Evolutionary conservation across 2,329 filamentous ascomycete genomes (phyloP), one percentile per base, ranked within the genome.

Genomic region (Akanthomyces lecanii): DNA sequence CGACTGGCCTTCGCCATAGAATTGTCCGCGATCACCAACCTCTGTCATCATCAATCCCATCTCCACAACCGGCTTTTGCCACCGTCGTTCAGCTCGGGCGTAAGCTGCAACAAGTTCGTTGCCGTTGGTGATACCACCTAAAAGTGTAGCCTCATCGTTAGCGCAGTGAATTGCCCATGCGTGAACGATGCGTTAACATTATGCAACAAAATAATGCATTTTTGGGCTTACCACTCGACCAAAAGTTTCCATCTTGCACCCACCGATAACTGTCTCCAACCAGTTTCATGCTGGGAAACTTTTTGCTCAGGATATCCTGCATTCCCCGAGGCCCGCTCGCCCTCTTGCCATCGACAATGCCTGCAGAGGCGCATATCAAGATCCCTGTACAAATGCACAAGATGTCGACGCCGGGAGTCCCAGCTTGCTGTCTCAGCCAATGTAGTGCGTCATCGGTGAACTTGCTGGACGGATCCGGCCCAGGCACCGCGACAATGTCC

Each of bases 71-170:
- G 77, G 69, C 5, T 65, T 67, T 0, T 80, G 75, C 67, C 82
- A 81, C 61, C 76, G 76, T 61, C 75, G 73, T 50, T 74, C 74
- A 6, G 75, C 71, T 42, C 79, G 76, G 10, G 77, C 77, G 68
- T 84, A 85, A 2, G 81, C 81, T 21, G 79, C 78, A 51, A 84
- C 78, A 60, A 85, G 74, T 63, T 85, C 83, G 66, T 84, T 84
- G 38, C 82, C 82, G 65, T 84, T 84, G 14, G 82, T 85, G 60
- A 85, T 72, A 57, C 80, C 81, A n/a, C 81, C 80, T 82, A 45
- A 59, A 14, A 21, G 21, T 1, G 21, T 21, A 21, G 21, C 21
- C 21, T 21, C 21, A 21, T 21, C 21, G 21, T 21, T 21, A 21
- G 21, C 21, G 1, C 21, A 1, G 21, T 21, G 21, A 21, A 21